Conservation (phyloP, 495 filamentous ascomycete species). For the Tetracladium setigerum region DNA sequence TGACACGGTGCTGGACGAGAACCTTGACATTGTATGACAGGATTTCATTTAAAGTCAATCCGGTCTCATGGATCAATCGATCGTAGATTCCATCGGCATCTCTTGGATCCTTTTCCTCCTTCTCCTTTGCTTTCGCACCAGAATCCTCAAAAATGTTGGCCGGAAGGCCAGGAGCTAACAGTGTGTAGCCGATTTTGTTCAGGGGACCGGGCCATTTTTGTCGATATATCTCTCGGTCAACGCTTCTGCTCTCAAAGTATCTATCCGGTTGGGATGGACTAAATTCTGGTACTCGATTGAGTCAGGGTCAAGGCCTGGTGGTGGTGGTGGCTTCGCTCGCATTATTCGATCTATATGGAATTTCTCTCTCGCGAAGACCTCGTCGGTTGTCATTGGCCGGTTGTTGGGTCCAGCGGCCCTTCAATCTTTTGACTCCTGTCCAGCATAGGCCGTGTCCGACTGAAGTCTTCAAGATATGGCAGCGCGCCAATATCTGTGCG, state of each 20-base stretch:
- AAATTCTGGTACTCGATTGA: conserved; percentile 33
- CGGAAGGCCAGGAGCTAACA: conserved; percentile 10
- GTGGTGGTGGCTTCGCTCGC: conserved; percentile 11
- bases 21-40: conserved; percentile 47
- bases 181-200: background rate
- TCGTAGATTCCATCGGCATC: conserved; percentile 41
- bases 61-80: conserved; percentile 57
- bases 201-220: conserved; percentile 15
- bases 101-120: conserved; percentile 26
- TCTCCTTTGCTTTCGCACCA: conserved; percentile 29
- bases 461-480: conserved; percentile 81
- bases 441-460: conserved; percentile 63
- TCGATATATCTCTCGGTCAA: conserved; percentile 8
- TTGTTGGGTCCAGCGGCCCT: conserved; percentile 44
- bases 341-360: background rate
- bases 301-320: conserved; percentile 24
- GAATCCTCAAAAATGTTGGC: background rate
- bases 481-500: conserved; percentile 64
- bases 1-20: conserved; percentile 63
- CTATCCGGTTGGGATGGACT: conserved; percentile 1
- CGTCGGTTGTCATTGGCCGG: conserved; percentile 46
- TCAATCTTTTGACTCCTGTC: conserved; percentile 42
- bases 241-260: conserved; percentile 2
- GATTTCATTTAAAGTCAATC: conserved; percentile 53
- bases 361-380: background rate